These are phyloP conservation scores for Chimonanthus praecox DNA, from an alignment of 164 flowering plant genomes.

Conservation along the genomic window DNA sequence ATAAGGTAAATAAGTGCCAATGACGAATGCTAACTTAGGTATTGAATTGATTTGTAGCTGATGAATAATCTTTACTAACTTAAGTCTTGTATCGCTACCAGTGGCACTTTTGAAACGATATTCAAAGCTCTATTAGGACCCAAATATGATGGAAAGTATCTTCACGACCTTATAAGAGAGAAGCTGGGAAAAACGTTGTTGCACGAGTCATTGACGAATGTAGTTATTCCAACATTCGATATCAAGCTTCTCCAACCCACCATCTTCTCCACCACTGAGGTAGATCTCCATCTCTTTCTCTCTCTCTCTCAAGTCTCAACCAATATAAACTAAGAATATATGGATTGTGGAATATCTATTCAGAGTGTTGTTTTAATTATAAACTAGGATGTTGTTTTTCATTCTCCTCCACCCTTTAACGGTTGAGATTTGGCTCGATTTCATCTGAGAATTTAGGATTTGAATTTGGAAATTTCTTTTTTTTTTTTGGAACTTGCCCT, in stretches of 20 bases:
- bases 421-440: too few species aligned
- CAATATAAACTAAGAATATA: neutral
- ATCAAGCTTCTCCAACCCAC: conserved; percentile 22
- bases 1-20: conserved; percentile 9
- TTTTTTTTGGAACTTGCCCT: too few species aligned
- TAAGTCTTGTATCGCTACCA: conserved; percentile 6
- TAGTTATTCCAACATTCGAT: conserved; percentile 44
- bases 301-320: neutral
- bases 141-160: conserved; percentile 40
- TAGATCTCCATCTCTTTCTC: neutral
- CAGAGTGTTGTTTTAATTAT: too few species aligned
- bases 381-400: too few species aligned
- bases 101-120: conserved; percentile 6
- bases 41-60: neutral
- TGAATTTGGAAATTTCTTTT: too few species aligned
- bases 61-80: neutral
- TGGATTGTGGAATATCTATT: too few species aligned
- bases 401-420: too few species aligned
- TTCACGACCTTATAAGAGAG: conserved; percentile 13
- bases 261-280: conserved; percentile 23
- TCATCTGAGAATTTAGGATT: too few species aligned
- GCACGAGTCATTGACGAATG: conserved; percentile 33
- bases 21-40: neutral
- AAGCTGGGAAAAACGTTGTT: conserved; percentile 22
- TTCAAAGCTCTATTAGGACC: conserved; percentile 21